These are phyloP conservation scores for Acanthamoeba lenticulata DNA, from an alignment of 208 protist species.

Conservation along the genomic window DNA sequence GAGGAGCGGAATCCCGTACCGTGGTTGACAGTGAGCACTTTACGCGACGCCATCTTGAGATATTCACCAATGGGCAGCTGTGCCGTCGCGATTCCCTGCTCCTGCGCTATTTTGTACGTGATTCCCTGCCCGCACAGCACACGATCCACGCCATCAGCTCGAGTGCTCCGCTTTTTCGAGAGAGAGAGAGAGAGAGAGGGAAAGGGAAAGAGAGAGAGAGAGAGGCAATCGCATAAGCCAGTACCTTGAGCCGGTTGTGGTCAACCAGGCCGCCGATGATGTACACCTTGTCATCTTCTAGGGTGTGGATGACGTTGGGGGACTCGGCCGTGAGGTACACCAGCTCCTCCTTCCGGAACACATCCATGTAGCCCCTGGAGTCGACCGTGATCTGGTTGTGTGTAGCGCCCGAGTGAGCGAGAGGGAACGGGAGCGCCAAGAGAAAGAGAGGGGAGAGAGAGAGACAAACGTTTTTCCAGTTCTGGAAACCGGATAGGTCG, in stretches of 20 bases:
- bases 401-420: background rate
- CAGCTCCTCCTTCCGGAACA: constrained; percentile 71
- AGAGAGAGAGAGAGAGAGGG: background rate
- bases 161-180: background rate
- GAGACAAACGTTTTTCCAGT: constrained; percentile 42
- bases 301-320: constrained; percentile 77
- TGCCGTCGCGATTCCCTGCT: constrained; percentile 80
- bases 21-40: constrained; percentile 89
- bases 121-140: constrained; percentile 53
- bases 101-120: constrained; percentile 78
- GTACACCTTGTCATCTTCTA: constrained; percentile 85
- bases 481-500: background rate
- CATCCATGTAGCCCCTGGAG: constrained; percentile 38
- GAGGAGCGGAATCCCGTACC: constrained; percentile 62
- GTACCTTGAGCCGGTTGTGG: constrained; percentile 86
- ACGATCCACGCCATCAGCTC: background rate
- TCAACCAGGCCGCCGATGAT: constrained; percentile 91
- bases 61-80: constrained; percentile 87
- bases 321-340: constrained; percentile 88
- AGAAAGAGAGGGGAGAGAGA: background rate
- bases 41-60: constrained; percentile 80
- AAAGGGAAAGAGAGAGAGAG: background rate
- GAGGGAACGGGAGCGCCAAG: background rate
- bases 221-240: background rate
- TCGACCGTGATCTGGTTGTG: constrained; percentile 17